These are phyloP conservation scores for Karstenula rhodostoma DNA, from an alignment of 2,329 filamentous ascomycete species.

Conservation along the genomic window DNA sequence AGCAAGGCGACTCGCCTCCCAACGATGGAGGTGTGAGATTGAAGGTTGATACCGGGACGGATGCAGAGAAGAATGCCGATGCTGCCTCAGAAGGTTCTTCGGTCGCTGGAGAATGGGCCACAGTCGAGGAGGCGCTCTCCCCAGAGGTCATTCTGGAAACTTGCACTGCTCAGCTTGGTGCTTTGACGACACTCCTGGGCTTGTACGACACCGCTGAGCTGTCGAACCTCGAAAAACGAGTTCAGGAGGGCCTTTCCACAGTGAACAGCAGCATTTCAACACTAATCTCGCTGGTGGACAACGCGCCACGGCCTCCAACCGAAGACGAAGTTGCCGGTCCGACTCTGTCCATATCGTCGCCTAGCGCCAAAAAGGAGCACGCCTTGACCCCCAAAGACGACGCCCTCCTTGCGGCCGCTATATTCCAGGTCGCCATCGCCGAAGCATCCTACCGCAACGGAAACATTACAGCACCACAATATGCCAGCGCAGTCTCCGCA, in stretches of 20 bases:
- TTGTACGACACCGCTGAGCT: slow-evolving; percentile 59
- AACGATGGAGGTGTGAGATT: slow-evolving; percentile 26
- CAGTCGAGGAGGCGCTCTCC: slow-evolving; percentile 72
- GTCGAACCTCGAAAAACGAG: slow-evolving; percentile 63
- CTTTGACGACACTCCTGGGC: slow-evolving; percentile 57
- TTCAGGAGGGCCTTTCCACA: slow-evolving; percentile 61
- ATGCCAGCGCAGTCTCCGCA: slow-evolving; percentile 54
- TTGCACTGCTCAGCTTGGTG: slow-evolving; percentile 66
- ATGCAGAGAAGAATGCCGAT: slow-evolving; percentile 31
- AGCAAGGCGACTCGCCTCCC: slow-evolving; percentile 31
- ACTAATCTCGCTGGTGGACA: slow-evolving; percentile 55
- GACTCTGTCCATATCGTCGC: slow-evolving; percentile 42
- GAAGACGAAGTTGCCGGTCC: slow-evolving; percentile 37
- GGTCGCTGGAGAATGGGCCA: slow-evolving; percentile 68
- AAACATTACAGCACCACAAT: slow-evolving; percentile 61
- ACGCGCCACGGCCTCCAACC: slow-evolving; percentile 24
- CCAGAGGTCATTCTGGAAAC: slow-evolving; percentile 73
- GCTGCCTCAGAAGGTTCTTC: slow-evolving; percentile 35
- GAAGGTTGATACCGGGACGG: slow-evolving; percentile 4
- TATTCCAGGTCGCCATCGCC: slow-evolving; percentile 64
- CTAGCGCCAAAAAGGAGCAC: slow-evolving; percentile 27
- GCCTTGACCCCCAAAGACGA: slow-evolving; percentile 58
- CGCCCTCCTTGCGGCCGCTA: slow-evolving; percentile 63
- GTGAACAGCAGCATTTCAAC: slow-evolving; percentile 62
- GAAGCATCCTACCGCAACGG: slow-evolving; percentile 65